Conservation (phyloP, 305 asterid genomes). For the Fraxinus xanthoxyloides region DNA sequence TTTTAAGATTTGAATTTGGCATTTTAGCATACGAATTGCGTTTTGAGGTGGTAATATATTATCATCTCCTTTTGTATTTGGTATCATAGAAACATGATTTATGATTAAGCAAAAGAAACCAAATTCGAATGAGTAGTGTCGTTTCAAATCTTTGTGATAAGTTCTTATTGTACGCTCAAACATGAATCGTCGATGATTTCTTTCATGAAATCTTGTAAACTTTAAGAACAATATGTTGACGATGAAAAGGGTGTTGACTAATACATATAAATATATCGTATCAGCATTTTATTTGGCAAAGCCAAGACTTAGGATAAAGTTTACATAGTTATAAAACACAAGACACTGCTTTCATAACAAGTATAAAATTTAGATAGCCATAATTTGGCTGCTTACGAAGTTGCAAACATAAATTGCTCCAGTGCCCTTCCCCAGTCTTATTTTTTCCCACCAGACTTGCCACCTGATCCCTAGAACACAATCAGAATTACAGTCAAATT, state of each 20-base stretch:
- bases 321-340: constrained; percentile 23
- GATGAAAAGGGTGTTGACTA: background rate
- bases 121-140: background rate
- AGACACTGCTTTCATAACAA: constrained; percentile 23
- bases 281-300: background rate
- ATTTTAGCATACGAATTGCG: background rate
- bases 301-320: background rate
- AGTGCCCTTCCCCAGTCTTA: background rate
- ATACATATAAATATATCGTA: background rate
- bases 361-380: background rate
- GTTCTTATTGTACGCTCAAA: background rate
- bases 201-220: background rate
- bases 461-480: constrained; percentile 29
- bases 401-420: constrained; percentile 8
- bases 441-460: constrained; percentile 33
- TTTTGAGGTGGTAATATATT: background rate
- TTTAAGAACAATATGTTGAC: background rate
- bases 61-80: background rate
- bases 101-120: background rate
- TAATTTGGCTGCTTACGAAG: background rate
- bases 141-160: background rate
- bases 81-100: background rate
- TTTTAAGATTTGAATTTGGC: background rate
- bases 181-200: background rate
- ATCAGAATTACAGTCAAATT: background rate